phyloP scores from a whole-genome alignment of 495 filamentous ascomycete species.

The Penicillium ucsense region DNA sequence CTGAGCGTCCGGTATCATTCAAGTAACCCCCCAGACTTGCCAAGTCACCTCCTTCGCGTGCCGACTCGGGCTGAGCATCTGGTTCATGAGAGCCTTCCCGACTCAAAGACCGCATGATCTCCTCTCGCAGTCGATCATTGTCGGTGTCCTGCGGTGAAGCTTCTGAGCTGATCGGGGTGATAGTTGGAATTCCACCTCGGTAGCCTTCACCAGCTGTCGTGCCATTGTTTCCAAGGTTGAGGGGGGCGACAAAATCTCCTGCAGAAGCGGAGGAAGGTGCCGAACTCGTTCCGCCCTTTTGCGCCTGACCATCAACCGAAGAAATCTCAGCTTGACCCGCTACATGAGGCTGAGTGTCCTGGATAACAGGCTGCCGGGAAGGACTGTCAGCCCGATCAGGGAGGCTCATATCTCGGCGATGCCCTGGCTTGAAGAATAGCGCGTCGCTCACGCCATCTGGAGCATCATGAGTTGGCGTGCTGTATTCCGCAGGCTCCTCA shows the following conservation, averaged over 20 bases:
- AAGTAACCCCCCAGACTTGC: conserved; percentile 53
- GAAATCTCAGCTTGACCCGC: conserved; percentile 36
- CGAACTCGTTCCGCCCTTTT: conserved; percentile 16
- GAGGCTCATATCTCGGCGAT: conserved; percentile 52
- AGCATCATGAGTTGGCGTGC: conserved; percentile 20
- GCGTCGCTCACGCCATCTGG: conserved; percentile 2
- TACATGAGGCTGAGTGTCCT: conserved; percentile 29
- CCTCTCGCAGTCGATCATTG: conserved; percentile 66
- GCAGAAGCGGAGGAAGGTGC: conserved; percentile 2
- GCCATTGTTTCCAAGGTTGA: conserved; percentile 21
- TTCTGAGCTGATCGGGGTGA: conserved; percentile 47
- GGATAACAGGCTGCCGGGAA: conserved; percentile 46
- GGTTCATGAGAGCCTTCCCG: conserved; percentile 34
- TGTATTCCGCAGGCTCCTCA: conserved; percentile 41
- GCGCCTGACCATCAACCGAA: conserved; percentile 8
- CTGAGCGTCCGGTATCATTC: conserved; percentile 24
- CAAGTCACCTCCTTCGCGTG: conserved; percentile 41
- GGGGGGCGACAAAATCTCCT: conserved; percentile 34
- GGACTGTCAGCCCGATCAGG: conserved; percentile 55
- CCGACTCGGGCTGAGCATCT: conserved; percentile 16
- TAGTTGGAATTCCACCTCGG: conserved; percentile 29
- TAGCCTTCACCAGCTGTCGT: conserved; percentile 11
- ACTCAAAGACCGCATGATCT: conserved; percentile 72
- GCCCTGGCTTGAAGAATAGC: conserved; percentile 41
- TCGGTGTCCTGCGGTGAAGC: conserved; percentile 53